Conservation (phyloP, 179 eudicot species). For the Spinacia oleracea region DNA sequence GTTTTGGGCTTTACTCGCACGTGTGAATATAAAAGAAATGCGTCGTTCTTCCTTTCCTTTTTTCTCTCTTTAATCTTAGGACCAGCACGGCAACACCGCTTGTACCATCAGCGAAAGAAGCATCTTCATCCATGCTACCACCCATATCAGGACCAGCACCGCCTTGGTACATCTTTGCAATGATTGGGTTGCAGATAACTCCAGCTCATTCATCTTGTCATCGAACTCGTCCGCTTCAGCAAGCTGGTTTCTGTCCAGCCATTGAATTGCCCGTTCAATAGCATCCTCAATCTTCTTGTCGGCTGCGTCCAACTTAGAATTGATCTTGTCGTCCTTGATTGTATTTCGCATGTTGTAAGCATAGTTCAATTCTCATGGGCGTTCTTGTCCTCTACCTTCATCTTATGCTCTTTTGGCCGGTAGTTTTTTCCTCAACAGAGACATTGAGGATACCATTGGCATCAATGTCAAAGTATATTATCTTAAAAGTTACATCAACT, state of each 20-base stretch:
- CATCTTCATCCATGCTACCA: slow-evolving; percentile 40
- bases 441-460: slow-evolving; percentile 63
- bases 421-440: slow-evolving; percentile 59
- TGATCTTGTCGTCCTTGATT: slow-evolving; percentile 55
- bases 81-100: slow-evolving; percentile 48
- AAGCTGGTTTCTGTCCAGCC: slow-evolving; percentile 66
- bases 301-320: slow-evolving; percentile 34
- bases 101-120: slow-evolving; percentile 35
- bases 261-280: slow-evolving; percentile 42
- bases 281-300: slow-evolving; percentile 68
- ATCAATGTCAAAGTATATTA: slow-evolving; percentile 63
- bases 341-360: slow-evolving; percentile 65
- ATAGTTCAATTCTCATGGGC: slow-evolving; percentile 53
- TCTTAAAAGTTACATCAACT: too few relatives aligned
- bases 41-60: too few relatives aligned
- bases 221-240: slow-evolving; percentile 57
- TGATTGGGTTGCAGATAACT: slow-evolving; percentile 52
- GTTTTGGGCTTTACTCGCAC: too few relatives aligned
- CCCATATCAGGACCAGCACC: slow-evolving; percentile 45
- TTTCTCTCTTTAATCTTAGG: slow-evolving; percentile 60
- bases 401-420: slow-evolving; percentile 62
- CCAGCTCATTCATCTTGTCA: slow-evolving; percentile 59
- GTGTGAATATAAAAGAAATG: too few relatives aligned
- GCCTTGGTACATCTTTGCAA: slow-evolving; percentile 52
- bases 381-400: slow-evolving; percentile 59